Percentiles rank a stretch among this genome's conserved stretches.
Conservation (phyloP, 495 filamentous ascomycete genomes). For the Tuber calosporum region DNA sequence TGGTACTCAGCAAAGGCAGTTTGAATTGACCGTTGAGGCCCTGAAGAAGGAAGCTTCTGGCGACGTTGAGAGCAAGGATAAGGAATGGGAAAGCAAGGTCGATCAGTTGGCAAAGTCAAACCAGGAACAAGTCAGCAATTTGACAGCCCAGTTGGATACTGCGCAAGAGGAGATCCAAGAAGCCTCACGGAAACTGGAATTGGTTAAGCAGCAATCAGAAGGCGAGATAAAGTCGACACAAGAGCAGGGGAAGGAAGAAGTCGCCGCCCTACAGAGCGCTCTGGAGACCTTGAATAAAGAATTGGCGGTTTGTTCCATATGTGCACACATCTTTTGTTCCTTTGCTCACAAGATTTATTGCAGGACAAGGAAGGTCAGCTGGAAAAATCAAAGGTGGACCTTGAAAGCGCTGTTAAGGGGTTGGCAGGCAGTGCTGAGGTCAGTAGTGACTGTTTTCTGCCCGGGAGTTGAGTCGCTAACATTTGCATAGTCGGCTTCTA, state of each 20-base stretch:
- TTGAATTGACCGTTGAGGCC: slow-evolving; percentile 23
- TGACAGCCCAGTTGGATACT: slow-evolving; percentile 39
- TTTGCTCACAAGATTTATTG: slow-evolving; percentile 16
- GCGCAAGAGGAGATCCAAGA: slow-evolving; percentile 46
- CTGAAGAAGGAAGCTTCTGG: slow-evolving; percentile 22
- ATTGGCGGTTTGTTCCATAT: slow-evolving; percentile 27
- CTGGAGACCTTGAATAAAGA: slow-evolving; percentile 26
- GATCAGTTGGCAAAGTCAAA: slow-evolving; percentile 27
- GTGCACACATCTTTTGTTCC: background rate
- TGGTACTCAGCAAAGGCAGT: slow-evolving; percentile 12
- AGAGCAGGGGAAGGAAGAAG: slow-evolving; percentile 30
- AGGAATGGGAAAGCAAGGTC: slow-evolving; percentile 31
- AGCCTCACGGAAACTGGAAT: slow-evolving; percentile 39
- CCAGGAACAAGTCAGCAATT: slow-evolving; percentile 23
- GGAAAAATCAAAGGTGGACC: slow-evolving; percentile 21
- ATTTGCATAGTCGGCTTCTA: slow-evolving; percentile 33
- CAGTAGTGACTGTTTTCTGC: slow-evolving; percentile 24
- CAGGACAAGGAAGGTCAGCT: slow-evolving; percentile 36
- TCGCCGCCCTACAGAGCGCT: slow-evolving; percentile 20
- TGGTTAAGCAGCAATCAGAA: slow-evolving; percentile 15
- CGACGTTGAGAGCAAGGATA: slow-evolving; percentile 32
- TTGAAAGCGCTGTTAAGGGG: slow-evolving; percentile 27
- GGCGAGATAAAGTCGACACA: slow-evolving; percentile 16
- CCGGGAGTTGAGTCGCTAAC: slow-evolving; percentile 30
- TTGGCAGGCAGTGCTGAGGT: slow-evolving; percentile 36